phyloP scores from a whole-genome alignment of 192 early-diverging fungal genomes.

The Chytriomyces sp. region DNA sequence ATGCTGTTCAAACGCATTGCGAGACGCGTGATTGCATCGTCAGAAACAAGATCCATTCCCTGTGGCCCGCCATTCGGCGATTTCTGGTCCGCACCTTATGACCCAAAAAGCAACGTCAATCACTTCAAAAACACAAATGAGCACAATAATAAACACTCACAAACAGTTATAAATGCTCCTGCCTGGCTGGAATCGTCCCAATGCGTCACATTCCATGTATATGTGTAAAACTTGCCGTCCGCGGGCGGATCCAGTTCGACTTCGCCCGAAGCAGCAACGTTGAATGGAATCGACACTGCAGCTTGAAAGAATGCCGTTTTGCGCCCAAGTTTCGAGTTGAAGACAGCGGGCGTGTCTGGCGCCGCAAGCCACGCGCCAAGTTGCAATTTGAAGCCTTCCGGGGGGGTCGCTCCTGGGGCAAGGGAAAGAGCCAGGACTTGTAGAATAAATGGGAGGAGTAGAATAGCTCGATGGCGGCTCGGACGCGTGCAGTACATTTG shows the following conservation, averaged over 20 bases:
- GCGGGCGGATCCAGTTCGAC: conserved; percentile 9
- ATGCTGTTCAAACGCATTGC: conserved; percentile 2
- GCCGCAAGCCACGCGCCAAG: conserved; percentile 6
- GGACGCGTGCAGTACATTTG: too few species aligned
- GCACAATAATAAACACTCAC: neutral
- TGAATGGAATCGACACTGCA: conserved; percentile 2
- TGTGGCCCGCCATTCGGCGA: neutral
- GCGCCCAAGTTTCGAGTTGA: conserved; percentile 5
- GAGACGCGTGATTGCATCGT: conserved; percentile 14
- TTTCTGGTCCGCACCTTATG: conserved; percentile 5
- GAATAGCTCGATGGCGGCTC: neutral
- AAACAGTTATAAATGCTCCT: conserved; percentile 14
- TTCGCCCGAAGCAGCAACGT: neutral
- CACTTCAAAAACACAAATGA: neutral
- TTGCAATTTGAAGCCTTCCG: neutral
- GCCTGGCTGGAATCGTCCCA: conserved; percentile 21
- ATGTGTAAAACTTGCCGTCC: neutral
- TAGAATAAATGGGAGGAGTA: neutral
- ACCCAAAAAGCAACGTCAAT: neutral
- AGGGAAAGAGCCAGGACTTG: neutral
- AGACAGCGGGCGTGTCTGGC: conserved; percentile 4
- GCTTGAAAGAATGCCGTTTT: neutral
- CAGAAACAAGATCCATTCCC: conserved; percentile 17
- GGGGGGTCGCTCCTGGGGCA: neutral
- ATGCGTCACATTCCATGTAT: neutral